Evolutionary conservation across 768 basidiomycete species (phyloP).

Genomic region (Mycena filopes): DNA sequence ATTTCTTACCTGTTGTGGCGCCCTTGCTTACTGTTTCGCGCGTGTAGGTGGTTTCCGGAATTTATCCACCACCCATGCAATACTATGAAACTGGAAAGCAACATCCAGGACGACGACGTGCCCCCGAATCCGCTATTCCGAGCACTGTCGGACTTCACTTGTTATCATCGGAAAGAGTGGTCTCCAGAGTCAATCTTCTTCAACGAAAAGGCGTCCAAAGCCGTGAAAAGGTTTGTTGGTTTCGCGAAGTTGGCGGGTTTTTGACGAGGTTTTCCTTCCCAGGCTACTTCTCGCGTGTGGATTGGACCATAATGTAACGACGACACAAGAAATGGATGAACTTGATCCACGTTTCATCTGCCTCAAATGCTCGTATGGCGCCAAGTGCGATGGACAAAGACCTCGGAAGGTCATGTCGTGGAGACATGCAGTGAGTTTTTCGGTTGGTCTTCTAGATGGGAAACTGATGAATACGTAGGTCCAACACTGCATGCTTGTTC

Average conservation of each 20-base stretch:
- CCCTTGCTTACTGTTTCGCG: too few species aligned
- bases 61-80: conserved; percentile 47
- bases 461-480: conserved; percentile 36
- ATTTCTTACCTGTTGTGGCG: too few species aligned
- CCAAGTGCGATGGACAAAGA: conserved; percentile 46
- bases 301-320: conserved; percentile 38
- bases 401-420: conserved; percentile 42
- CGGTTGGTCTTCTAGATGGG: not conserved
- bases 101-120: conserved; percentile 14
- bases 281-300: conserved; percentile 46
- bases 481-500: conserved; percentile 43
- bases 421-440: conserved; percentile 45
- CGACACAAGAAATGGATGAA: conserved; percentile 41
- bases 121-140: conserved; percentile 28
- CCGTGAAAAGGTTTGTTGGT: conserved; percentile 40
- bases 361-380: conserved; percentile 47
- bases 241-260: too few species aligned
- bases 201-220: conserved; percentile 43
- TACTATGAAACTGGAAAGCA: conserved; percentile 21
- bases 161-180: conserved; percentile 37
- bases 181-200: conserved; percentile 38
- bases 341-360: conserved; percentile 46
- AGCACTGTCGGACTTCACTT: conserved; percentile 20
- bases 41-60: conserved; percentile 50
- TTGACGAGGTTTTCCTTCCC: too few species aligned